Evolutionary conservation across 1,284 basidiomycete species (phyloP), one percentile per base, ranked within the genome.

Genomic region (Leccinum idahoense): DNA sequence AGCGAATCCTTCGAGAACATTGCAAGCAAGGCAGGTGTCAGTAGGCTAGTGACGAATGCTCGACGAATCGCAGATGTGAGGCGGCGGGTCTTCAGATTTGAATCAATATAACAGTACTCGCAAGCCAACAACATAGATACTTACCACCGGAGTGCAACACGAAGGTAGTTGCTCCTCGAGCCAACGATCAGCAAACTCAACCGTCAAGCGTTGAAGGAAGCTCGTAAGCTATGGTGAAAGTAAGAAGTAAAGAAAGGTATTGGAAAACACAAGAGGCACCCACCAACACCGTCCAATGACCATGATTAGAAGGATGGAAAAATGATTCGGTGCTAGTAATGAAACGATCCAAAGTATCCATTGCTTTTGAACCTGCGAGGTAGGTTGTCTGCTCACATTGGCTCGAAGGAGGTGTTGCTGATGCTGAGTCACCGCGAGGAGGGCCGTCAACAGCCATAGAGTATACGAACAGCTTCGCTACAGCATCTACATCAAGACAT

Each of bases 1-100:
- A 87, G 70, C 2, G 85, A 77, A 68, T 92, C 93, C 76, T 98
- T 98, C 59, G 94, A 89, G 77, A 99, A 99, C 90, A 99, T 97
- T 23, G 93, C 88, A 12, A 98, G 84, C 41, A 99, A 80, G 1
- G 93, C 92, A 8, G 96, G 93, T 1, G 94, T 96, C 51, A 93
- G 86, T 53, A 98, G 82, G 53, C 85, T 88, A 26, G 81, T 80
- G 23, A 98, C 93, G 71, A 99, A 95, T 29, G 89, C 86, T 60
- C 85, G 86, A 63, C 92, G 89, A 70, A 99, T 96, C 23, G 81
- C 79, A 5, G 86, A 84, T 0, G 96, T 98, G 55, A 99, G 79
- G 10, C 95, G 86, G 71, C 88, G 82, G 5, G 79, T 80, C 88
- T 91, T 69, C 26, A 53, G 51, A 54, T 55, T 61, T n/a, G 63